Conservation (phyloP, 768 basidiomycete species). For the Postia placenta region DNA sequence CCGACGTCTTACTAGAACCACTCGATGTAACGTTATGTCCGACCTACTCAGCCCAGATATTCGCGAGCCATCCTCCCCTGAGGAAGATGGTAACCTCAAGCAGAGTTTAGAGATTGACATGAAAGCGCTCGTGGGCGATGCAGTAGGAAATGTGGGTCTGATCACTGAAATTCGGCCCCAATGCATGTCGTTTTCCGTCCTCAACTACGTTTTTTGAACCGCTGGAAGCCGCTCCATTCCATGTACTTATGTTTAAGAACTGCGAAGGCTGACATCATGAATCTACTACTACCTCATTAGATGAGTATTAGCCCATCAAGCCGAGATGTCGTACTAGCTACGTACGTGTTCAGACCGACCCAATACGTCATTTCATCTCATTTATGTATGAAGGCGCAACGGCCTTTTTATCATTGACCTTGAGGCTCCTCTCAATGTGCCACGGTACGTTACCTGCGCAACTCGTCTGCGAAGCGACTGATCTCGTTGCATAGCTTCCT, state of each 20-base stretch:
- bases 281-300: slow-evolving; percentile 28
- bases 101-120: slow-evolving; percentile 69
- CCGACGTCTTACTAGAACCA: no score
- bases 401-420: slow-evolving; percentile 96
- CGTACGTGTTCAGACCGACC: slow-evolving; percentile 62
- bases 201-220: background rate
- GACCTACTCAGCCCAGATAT: background rate
- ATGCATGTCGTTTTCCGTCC: background rate
- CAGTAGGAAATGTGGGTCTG: slow-evolving; percentile 70
- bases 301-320: slow-evolving; percentile 90
- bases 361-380: no score
- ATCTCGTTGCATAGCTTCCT: slow-evolving; percentile 45
- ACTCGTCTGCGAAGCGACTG: background rate
- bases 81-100: slow-evolving; percentile 56
- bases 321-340: slow-evolving; percentile 86
- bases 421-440: slow-evolving; percentile 77
- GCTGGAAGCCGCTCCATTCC: background rate
- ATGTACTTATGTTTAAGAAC: background rate
- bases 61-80: slow-evolving; percentile 24
- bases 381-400: slow-evolving; percentile 47
- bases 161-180: background rate
- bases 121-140: slow-evolving; percentile 74
- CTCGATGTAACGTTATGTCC: no score
- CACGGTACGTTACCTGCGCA: slow-evolving; percentile 42
- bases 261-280: background rate